Conservation (phyloP, 1,139 yeast species). For the Zygosaccharomyces sapae region DNA sequence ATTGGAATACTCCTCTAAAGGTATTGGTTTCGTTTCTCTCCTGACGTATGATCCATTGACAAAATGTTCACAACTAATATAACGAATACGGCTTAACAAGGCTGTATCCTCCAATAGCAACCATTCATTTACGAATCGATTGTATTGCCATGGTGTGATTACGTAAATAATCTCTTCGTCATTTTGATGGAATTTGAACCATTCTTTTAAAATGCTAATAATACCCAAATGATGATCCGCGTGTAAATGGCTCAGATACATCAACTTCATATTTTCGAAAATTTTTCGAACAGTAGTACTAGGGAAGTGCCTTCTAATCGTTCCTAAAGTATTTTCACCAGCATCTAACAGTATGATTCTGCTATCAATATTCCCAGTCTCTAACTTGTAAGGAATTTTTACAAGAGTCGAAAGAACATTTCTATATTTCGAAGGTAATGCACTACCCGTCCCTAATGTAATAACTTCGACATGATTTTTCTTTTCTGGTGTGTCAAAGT, state of each 20-base stretch:
- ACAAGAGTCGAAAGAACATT: slow-evolving; percentile 78
- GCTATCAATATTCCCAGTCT: slow-evolving; percentile 36
- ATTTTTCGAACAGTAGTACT: slow-evolving; percentile 38
- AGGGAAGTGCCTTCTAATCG: slow-evolving; percentile 61
- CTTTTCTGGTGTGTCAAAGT: slow-evolving; percentile 24
- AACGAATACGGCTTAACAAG: slow-evolving; percentile 46
- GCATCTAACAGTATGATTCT: slow-evolving; percentile 69
- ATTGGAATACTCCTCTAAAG: slow-evolving; percentile 27
- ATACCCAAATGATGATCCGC: slow-evolving; percentile 96
- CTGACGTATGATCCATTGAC: slow-evolving; percentile 34
- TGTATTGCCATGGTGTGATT: slow-evolving; percentile 73
- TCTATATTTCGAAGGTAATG: slow-evolving; percentile 78
- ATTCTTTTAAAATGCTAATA: slow-evolving; percentile 60
- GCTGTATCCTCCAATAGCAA: slow-evolving; percentile 47
- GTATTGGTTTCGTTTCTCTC: slow-evolving; percentile 32
- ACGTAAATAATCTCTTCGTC: slow-evolving; percentile 44
- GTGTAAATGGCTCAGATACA: slow-evolving; percentile 84
- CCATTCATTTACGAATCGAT: slow-evolving; percentile 70
- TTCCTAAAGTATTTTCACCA: slow-evolving; percentile 87
- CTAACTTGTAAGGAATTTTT: slow-evolving; percentile 52
- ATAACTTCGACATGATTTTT: slow-evolving; percentile 60
- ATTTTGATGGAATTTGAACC: slow-evolving; percentile 47
- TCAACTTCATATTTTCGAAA: slow-evolving; percentile 54
- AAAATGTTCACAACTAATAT: slow-evolving; percentile 68
- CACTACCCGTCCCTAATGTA: slow-evolving; percentile 91